Conservation (phyloP, 352 stramenopile genomes). For the Pythium plurisporium region DNA sequence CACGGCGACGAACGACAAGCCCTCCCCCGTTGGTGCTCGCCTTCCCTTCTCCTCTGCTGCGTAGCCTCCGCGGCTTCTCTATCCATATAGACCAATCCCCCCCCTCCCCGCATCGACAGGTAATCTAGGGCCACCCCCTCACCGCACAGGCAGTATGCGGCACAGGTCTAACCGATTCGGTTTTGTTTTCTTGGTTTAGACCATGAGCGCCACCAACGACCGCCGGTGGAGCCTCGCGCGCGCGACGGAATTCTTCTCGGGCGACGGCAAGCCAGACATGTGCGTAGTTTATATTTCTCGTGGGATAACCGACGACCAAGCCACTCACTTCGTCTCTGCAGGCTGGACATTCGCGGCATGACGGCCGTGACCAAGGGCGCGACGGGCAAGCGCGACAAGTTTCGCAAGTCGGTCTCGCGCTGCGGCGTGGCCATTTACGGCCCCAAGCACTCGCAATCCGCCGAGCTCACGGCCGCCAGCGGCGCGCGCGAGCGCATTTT, state of each 20-base stretch:
- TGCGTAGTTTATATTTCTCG: conserved; percentile 20
- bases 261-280: conserved; percentile 86
- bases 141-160: not conserved
- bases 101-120: not conserved
- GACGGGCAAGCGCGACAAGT: conserved; percentile 84
- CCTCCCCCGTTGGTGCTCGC: not conserved
- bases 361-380: conserved; percentile 82
- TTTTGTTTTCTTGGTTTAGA: not conserved
- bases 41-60: not conserved
- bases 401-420: conserved; percentile 82
- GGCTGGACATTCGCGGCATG: conserved; percentile 84
- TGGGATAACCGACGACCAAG: not conserved
- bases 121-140: not conserved
- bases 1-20: conserved; percentile 6
- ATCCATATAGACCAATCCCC: not conserved
- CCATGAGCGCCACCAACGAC: conserved; percentile 32
- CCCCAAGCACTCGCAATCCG: conserved; percentile 70
- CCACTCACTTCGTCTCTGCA: conserved; percentile 16
- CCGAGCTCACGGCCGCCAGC: conserved; percentile 28
- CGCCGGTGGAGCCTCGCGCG: conserved; percentile 82
- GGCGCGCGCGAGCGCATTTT: conserved; percentile 74
- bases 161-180: not conserved
- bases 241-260: conserved; percentile 85
- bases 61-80: not conserved
- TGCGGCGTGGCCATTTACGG: conserved; percentile 86